Base-by-base conservation (phyloP, 768 basidiomycete genomes). In the Favolaschia claudopus region DNA sequence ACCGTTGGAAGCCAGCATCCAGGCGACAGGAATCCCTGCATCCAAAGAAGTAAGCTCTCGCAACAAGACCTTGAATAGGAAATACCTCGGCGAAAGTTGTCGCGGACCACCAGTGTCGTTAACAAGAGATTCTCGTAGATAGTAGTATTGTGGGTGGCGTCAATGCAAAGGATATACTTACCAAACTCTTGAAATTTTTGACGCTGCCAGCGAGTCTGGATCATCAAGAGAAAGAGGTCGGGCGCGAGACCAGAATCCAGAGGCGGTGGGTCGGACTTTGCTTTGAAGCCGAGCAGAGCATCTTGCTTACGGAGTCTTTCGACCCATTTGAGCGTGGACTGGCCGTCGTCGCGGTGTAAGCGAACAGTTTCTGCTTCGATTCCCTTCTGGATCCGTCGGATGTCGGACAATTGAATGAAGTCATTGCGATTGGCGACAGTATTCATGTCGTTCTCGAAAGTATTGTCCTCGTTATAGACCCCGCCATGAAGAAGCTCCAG, bases 1-100 rank as follows among this genome's bases (percentile, higher is more conserved):
- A 3, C 45, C 64, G 38, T 60, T 58, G 4, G 69, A 69, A 1
- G 66, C 57, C 1, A 69, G 37, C 69, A 70, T 67, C 66, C 66
- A 70, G 0, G 64, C 62, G 9, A 40, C 24, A 2, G 68, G 66
- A 19, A 69, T 62, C 0, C 69, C 66, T 55, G n/a, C n/a, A n/a
- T n/a, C n/a, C n/a, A n/a, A n/a, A n/a, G n/a, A n/a, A n/a, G n/a
- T n/a, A n/a, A n/a, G n/a, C n/a, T n/a, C n/a, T n/a, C n/a, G n/a
- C n/a, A n/a, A n/a, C n/a, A n/a, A n/a, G n/a, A n/a, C n/a, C n/a
- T n/a, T n/a, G n/a, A n/a, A n/a, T n/a, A n/a, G n/a, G n/a, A n/a
- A n/a, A n/a, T n/a, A n/a, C n/a, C n/a, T n/a, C n/a, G n/a, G n/a
- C n/a, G n/a, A n/a, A n/a, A 55, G 22, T 36, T n/a, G 20, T 58